These are phyloP conservation scores for Cucurbita argyrosperma DNA, from an alignment of 306 rosid genomes.

Conservation along the genomic window DNA sequence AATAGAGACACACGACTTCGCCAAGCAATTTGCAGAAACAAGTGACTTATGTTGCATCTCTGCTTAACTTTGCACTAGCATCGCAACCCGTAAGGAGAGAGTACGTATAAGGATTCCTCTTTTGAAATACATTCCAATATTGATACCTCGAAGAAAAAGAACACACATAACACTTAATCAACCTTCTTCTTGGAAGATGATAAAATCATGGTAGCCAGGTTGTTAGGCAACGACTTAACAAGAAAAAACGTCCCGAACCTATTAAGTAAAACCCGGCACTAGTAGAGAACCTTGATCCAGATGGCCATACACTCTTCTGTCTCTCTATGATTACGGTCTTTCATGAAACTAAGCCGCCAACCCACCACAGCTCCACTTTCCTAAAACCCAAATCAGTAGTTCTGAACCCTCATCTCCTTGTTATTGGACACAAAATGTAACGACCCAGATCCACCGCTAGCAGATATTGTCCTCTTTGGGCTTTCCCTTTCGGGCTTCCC, in stretches of 20 bases:
- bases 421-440: background rate
- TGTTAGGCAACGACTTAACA: background rate
- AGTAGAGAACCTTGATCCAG: background rate
- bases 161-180: too few relatives aligned
- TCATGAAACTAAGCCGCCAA: background rate
- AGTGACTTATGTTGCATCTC: too few relatives aligned
- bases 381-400: background rate
- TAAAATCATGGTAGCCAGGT: background rate
- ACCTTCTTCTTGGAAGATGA: background rate
- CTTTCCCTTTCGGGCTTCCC: too few relatives aligned
- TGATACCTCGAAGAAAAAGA: too few relatives aligned
- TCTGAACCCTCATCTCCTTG: background rate
- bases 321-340: background rate
- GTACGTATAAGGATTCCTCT: too few relatives aligned
- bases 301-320: background rate
- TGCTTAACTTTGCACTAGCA: too few relatives aligned
- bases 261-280: background rate
- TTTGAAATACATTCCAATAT: too few relatives aligned
- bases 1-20: too few relatives aligned
- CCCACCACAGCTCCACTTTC: background rate
- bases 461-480: too few relatives aligned
- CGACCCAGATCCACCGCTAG: too few relatives aligned
- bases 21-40: too few relatives aligned
- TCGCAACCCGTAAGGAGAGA: too few relatives aligned
- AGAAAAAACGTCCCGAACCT: background rate